Percentiles rank a stretch among this genome's conserved stretches.
Evolutionary conservation across 2,329 filamentous ascomycete species (phyloP).

Genomic region (Ilyonectria mors-panacis): DNA sequence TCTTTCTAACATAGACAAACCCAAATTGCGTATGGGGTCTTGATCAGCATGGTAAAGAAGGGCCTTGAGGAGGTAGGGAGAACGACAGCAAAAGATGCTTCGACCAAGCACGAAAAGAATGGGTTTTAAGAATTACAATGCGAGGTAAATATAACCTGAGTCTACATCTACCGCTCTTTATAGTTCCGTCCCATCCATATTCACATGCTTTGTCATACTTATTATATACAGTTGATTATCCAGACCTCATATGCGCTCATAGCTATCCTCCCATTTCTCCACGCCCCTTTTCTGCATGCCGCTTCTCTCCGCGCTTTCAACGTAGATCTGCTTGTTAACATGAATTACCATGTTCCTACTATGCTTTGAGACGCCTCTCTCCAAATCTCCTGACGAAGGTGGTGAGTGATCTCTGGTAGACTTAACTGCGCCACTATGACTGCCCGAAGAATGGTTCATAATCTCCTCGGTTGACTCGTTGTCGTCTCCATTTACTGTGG

Average conservation of each 20-base stretch:
- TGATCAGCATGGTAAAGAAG: no score
- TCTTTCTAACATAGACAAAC: no score
- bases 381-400: constrained; percentile 16
- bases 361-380: constrained; percentile 12
- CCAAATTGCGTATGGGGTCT: no score
- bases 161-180: no score
- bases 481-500: constrained; percentile 24
- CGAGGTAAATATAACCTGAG: no score
- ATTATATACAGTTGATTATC: background rate
- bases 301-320: constrained; percentile 14
- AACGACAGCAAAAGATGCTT: no score
- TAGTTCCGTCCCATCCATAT: no score
- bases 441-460: constrained; percentile 13
- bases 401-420: constrained; percentile 1
- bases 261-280: background rate
- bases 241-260: background rate
- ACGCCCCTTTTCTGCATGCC: no score
- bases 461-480: constrained; percentile 28
- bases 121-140: no score
- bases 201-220: no score
- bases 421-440: background rate
- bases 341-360: constrained; percentile 29
- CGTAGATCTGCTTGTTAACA: constrained; percentile 29
- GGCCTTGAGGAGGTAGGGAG: no score
- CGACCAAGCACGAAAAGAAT: no score